Percentiles rank a stretch among this genome's conserved stretches.
Conservation (phyloP, 495 filamentous ascomycete species). For the Podospora conica region DNA sequence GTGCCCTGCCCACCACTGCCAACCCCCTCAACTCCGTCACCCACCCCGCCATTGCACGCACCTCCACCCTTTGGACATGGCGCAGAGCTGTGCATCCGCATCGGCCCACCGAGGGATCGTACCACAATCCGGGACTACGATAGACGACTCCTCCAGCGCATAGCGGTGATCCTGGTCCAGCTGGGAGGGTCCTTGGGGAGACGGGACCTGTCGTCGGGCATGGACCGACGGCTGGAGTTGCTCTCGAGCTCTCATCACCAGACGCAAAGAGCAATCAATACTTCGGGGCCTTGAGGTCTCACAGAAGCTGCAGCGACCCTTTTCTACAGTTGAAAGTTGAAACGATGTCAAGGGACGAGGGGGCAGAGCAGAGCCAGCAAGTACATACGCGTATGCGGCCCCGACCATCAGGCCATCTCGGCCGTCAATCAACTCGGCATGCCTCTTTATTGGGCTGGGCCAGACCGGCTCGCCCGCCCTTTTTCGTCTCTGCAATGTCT, state of each 20-base stretch:
- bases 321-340: too few species aligned
- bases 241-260: not conserved
- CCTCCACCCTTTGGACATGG: not conserved
- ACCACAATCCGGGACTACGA: not conserved
- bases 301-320: not conserved
- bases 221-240: too few species aligned
- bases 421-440: too few species aligned
- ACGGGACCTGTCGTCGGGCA: too few species aligned
- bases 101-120: not conserved
- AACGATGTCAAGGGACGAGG: too few species aligned
- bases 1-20: not conserved
- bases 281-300: not conserved
- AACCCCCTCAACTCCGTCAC: too few species aligned
- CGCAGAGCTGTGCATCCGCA: not conserved
- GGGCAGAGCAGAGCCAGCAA: too few species aligned
- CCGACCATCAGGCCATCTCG: too few species aligned
- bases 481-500: too few species aligned
- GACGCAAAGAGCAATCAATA: not conserved
- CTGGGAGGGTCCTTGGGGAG: not conserved
- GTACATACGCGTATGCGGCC: too few species aligned
- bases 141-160: not conserved
- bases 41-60: not conserved
- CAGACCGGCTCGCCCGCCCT: too few species aligned
- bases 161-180: not conserved
- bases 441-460: too few species aligned